Conservation (phyloP, 768 basidiomycete species). For the Lentinula sp. region DNA sequence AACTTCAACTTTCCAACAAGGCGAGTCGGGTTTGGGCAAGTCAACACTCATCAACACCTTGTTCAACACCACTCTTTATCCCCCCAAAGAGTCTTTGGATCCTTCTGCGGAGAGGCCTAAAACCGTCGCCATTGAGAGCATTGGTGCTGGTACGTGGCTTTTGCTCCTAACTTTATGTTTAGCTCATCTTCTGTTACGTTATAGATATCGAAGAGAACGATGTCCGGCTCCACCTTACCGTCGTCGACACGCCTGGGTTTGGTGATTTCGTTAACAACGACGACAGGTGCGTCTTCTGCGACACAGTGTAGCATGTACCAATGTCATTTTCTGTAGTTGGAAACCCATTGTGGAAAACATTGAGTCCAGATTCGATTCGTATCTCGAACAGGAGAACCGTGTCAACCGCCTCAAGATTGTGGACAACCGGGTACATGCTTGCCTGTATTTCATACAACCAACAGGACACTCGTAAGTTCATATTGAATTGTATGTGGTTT, state of each 20-base stretch:
- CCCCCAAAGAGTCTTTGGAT: conserved; percentile 76
- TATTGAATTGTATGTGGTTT: neutral
- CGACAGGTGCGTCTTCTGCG: conserved; percentile 60
- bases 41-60: conserved; percentile 98
- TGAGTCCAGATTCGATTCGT: conserved; percentile 95
- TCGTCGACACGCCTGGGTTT: conserved; percentile 98
- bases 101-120: conserved; percentile 84
- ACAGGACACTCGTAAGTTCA: conserved; percentile 90
- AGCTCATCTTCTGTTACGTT: conserved; percentile 18
- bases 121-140: conserved; percentile 98
- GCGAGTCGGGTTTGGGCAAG: conserved; percentile 98
- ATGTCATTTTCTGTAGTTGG: conserved; percentile 57
- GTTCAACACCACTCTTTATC: conserved; percentile 95
- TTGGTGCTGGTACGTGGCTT: conserved; percentile 78
- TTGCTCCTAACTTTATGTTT: conserved; percentile 12
- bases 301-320: conserved; percentile 8
- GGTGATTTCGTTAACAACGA: conserved; percentile 99
- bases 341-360: conserved; percentile 98
- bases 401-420: conserved; percentile 91
- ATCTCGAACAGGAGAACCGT: conserved; percentile 97
- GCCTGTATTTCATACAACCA: conserved; percentile 98
- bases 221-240: conserved; percentile 93
- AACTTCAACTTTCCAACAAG: conserved; percentile 33
- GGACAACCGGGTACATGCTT: conserved; percentile 98
- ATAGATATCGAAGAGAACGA: conserved; percentile 98